Base-by-base conservation (phyloP, 768 basidiomycete species). In the Pleurotus eryngii region DNA sequence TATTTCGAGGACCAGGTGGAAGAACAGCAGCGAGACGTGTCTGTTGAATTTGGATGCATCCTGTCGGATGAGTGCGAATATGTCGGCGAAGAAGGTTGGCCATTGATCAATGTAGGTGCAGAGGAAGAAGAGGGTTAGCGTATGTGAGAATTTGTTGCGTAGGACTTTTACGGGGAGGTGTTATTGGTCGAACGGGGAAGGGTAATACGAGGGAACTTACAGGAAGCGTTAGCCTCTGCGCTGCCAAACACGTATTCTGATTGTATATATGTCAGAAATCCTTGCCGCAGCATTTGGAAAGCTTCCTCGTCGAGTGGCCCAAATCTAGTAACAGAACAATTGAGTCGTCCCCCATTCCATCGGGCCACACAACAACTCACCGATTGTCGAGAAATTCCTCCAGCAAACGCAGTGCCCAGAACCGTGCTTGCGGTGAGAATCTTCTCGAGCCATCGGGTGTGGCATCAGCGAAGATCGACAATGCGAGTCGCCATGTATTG, bases 61-160 rank as follows among this genome's bases (percentile, higher is more conserved):
- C 26, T 83, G 79, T 22, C 81, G 86, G 60, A 92, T 85, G 64
- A 93, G 83, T 42, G 83, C 74, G 70, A 92, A 86, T 46, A 91
- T 74, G 70, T 90, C 84, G 63, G 80, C 71, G 77, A 97, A 89
- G 80, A 98, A 91, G 27, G 85, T 73, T 57, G 93, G 88, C 87
- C 92, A 92, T 72, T 89, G 89, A 55, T 87, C 81, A 61, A 85
- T 81, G 71, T 96, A 97, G 11, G 89, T 86, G 76, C 86, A 86
- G 51, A 95, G 81, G 74, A 95, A 95, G 74, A 95, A 85, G 49
- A 92, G 81, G 1, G 92, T 90, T 58, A 95, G 78, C 38, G 92
- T 92, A 75, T 94, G 92, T 24, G 91, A 90, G 74, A 94, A 92
- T 71, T 97, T 97, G 79, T 98, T 98, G 68, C 95, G 87, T 55